These are phyloP conservation scores for Panicum miliaceum DNA, from an alignment of 176 grass and related monocot species.

Conservation along the genomic window DNA sequence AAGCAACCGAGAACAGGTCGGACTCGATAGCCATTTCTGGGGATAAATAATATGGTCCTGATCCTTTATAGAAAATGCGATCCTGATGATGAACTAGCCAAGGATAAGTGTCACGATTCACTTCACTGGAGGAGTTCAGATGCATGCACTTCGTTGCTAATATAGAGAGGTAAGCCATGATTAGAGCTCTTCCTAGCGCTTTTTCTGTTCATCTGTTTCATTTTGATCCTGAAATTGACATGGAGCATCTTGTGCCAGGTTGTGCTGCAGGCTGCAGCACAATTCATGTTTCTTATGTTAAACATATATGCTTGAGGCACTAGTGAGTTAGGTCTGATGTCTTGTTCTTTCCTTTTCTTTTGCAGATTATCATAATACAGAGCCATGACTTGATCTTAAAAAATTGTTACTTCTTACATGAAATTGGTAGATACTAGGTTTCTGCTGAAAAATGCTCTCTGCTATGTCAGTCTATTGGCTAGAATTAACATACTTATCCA, in stretches of 20 bases:
- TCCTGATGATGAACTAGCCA: neutral
- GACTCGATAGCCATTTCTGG: too few relatives aligned
- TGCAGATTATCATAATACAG: neutral
- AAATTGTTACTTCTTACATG: too few relatives aligned
- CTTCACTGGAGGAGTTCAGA: neutral
- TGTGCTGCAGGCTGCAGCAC: neutral
- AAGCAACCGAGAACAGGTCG: too few relatives aligned
- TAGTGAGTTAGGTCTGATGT: neutral
- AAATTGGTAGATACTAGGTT: too few relatives aligned
- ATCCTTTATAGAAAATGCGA: too few relatives aligned
- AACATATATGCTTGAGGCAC: neutral
- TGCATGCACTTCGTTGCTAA: constrained; percentile 28
- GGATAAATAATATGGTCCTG: too few relatives aligned
- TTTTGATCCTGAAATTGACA: constrained; percentile 29
- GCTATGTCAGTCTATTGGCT: too few relatives aligned
- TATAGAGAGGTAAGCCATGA: neutral
- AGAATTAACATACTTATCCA: too few relatives aligned
- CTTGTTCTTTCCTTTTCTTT: neutral
- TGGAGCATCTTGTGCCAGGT: constrained; percentile 14
- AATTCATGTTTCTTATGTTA: neutral
- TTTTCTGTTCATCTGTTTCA: constrained; percentile 24
- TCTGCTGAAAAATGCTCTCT: too few relatives aligned
- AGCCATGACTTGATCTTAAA: too few relatives aligned
- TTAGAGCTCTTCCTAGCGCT: neutral
- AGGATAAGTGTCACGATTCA: neutral